Base-by-base conservation (phyloP, 371 early-diverging fungal genomes). In the Mucor ambiguus region DNA sequence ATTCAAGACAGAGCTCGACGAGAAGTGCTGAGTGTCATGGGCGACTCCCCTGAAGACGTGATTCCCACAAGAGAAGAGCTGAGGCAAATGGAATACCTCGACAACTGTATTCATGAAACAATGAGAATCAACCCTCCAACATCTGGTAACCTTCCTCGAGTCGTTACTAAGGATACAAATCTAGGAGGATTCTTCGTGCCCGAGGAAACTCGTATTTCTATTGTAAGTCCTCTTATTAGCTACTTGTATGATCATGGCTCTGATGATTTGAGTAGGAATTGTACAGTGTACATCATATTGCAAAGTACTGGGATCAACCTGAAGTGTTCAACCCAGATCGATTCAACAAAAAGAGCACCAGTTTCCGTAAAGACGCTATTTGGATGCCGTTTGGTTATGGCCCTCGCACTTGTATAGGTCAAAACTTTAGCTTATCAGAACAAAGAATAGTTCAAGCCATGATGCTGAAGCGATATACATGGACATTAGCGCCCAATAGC, bases 1-100 rank as follows among this genome's bases (percentile, higher is more conserved):
- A 69, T 81, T 54, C 86, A 89, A 72, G 69, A 75, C 10, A 71
- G 70, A 37, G 83, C 87, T 18, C 73, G 84, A 20, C 66, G 76
- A 44, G 85, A 86, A 61, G 86, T 86, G 1, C 69, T 87, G 48
- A 33, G 32, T 7, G 67, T 87, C 18, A 32, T 90, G 38, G 89
- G 87, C 22, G 80, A 84, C 49, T 71, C 60, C 4, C 72, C 74
- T 20, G 64, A 74, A 24, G 86, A 84, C 43, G 60, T 76, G 2
- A 67, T 76, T n/a, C 86, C 83, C 3, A 80, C 76, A 9, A 68
- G 72, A 41, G 77, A 76, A 60, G 75, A 85, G 61, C 67, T 81
- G 26, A 61, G 66, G 20, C 64, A 78, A 30, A 71, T 89, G 66
- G 63, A 62, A 11, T 85, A 82, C 66, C 46, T 83, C 8, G 74